Conservation (phyloP, 139 green algal species). For the Volvox africanus region DNA sequence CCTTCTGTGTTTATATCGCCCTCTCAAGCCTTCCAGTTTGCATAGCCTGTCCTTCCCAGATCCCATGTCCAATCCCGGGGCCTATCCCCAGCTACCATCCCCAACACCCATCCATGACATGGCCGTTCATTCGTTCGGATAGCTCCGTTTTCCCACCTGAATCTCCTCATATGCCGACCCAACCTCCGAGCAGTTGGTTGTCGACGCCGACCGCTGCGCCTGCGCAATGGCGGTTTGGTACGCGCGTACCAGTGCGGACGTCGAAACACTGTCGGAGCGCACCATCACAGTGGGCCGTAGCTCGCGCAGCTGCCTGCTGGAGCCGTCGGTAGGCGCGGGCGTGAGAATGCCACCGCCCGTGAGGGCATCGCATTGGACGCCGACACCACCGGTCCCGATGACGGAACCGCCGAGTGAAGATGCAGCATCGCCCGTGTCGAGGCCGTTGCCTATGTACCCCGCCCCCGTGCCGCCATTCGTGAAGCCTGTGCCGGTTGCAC, state of each 20-base stretch:
- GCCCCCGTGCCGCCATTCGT: slow-evolving; percentile 1
- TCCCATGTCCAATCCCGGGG: too few relatives aligned
- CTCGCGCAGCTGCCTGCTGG: slow-evolving; percentile 28
- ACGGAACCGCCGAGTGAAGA: slow-evolving; percentile 15
- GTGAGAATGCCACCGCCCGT: slow-evolving; percentile 23
- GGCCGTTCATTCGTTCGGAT: too few relatives aligned
- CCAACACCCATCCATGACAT: too few relatives aligned
- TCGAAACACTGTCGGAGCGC: slow-evolving; percentile 47
- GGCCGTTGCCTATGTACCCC: slow-evolving; percentile 8
- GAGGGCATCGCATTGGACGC: slow-evolving; percentile 13
- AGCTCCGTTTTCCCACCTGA: slow-evolving; percentile 23
- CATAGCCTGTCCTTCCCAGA: too few relatives aligned
- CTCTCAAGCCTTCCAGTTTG: too few relatives aligned
- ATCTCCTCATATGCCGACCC: slow-evolving; percentile 51
- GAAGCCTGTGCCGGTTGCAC: slow-evolving; percentile 8
- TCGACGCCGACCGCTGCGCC: slow-evolving; percentile 24
- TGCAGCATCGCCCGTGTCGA: slow-evolving; percentile 3
- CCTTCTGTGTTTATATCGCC: too few relatives aligned
- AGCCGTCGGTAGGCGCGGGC: background rate
- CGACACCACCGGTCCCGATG: background rate
- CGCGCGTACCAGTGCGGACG: slow-evolving; percentile 41
- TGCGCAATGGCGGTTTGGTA: slow-evolving; percentile 56
- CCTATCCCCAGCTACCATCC: too few relatives aligned
- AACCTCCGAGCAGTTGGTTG: background rate
- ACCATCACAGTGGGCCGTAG: slow-evolving; percentile 45